phyloP scores from a whole-genome alignment of 345 rosid species.

The Turritis glabra region DNA sequence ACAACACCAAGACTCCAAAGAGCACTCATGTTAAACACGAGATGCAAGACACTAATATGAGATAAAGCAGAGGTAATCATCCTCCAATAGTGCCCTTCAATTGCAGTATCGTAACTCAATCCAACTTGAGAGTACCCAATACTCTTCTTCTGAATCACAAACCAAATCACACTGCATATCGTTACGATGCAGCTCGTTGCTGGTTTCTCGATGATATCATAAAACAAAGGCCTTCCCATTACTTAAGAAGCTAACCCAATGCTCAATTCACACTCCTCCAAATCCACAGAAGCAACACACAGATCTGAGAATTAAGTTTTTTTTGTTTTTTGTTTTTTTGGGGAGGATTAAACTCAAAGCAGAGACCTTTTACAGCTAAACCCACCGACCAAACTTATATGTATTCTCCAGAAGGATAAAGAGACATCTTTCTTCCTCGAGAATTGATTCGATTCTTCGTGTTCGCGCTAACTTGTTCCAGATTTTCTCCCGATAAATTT shows the following conservation, averaged over 20 bases:
- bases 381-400: background rate
- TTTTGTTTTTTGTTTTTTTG: background rate
- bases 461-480: conserved; percentile 31
- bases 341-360: background rate
- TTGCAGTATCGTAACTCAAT: conserved; percentile 75
- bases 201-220: conserved; percentile 81
- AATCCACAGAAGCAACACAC: conserved; percentile 5
- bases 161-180: conserved; percentile 77
- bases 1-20: conserved; percentile 96
- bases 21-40: conserved; percentile 96
- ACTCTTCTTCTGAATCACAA: conserved; percentile 84
- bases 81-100: conserved; percentile 93
- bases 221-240: conserved; percentile 91
- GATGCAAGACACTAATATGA: conserved; percentile 89
- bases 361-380: conserved; percentile 15
- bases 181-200: conserved; percentile 80
- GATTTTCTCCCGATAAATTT: background rate
- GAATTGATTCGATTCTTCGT: conserved; percentile 33
- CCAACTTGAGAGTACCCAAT: conserved; percentile 93
- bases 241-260: background rate
- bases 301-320: conserved; percentile 16
- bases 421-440: background rate
- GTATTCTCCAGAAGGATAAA: conserved; percentile 10
- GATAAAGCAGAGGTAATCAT: conserved; percentile 94
- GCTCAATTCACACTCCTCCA: conserved; percentile 1